Evolutionary conservation across 1,284 basidiomycete species (phyloP).

Genomic region (Pyrrhoderma noxium): DNA sequence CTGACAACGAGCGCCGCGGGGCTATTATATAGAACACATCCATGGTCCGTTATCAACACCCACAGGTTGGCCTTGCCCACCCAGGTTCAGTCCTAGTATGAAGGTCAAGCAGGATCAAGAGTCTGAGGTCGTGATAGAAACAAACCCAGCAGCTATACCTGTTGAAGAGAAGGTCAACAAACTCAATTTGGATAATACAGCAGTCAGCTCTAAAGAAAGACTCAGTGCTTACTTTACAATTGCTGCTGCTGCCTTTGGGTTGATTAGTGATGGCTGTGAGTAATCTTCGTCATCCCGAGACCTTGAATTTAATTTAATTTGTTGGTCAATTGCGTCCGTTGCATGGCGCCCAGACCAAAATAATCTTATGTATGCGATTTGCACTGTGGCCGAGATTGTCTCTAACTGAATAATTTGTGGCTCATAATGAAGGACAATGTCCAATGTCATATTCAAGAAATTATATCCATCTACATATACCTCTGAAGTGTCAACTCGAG

Average conservation of each 20-base stretch:
- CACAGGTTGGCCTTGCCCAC: no score
- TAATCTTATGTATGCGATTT: constrained; percentile 39
- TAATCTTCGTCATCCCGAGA: constrained; percentile 15
- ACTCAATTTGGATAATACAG: constrained; percentile 9
- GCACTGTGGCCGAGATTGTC: no score
- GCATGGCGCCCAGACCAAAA: constrained; percentile 48
- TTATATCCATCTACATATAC: constrained; percentile 58
- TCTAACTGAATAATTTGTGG: no score
- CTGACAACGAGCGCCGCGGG: no score
- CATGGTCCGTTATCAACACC: no score
- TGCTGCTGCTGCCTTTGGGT: constrained; percentile 54
- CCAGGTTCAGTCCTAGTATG: no score
- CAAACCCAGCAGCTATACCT: not conserved
- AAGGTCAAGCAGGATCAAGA: no score
- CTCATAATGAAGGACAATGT: constrained; percentile 36
- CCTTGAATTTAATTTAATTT: not conserved
- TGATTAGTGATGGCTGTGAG: constrained; percentile 66
- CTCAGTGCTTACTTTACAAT: constrained; percentile 57
- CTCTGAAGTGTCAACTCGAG: constrained; percentile 53
- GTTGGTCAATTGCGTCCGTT: not conserved
- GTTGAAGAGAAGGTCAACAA: constrained; percentile 3
- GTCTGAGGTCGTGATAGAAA: no score
- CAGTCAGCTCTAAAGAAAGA: constrained; percentile 31
- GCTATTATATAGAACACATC: no score
- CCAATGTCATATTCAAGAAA: constrained; percentile 54